Evolutionary conservation across 306 rosid species (phyloP).

Genomic region (Cucurbita argyrosperma): DNA sequence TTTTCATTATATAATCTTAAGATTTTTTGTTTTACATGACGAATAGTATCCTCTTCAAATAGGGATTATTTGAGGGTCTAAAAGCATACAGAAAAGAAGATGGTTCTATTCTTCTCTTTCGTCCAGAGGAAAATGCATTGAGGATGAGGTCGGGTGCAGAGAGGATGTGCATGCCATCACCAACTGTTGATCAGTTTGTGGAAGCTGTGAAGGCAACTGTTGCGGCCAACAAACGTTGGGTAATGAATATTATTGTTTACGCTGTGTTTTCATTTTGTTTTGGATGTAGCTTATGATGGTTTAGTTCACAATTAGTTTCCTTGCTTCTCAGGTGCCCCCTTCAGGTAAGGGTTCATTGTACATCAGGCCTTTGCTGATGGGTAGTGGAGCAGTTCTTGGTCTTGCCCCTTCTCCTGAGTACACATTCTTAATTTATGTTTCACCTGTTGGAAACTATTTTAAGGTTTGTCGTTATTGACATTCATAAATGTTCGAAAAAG

Average conservation of each 20-base stretch:
- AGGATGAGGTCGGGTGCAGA: slow-evolving; percentile 82
- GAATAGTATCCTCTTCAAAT: slow-evolving; percentile 3
- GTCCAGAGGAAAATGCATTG: slow-evolving; percentile 80
- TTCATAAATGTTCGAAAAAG: not conserved
- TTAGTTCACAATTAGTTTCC: not conserved
- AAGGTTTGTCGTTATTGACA: slow-evolving; percentile 36
- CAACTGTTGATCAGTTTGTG: slow-evolving; percentile 68
- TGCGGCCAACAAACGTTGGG: slow-evolving; percentile 90
- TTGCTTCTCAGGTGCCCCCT: slow-evolving; percentile 73
- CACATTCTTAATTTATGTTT: slow-evolving; percentile 81
- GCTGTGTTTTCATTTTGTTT: not conserved
- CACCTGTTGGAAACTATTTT: slow-evolving; percentile 96
- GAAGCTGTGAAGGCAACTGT: slow-evolving; percentile 83
- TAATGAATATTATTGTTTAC: slow-evolving; percentile 9
- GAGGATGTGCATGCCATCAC: slow-evolving; percentile 97
- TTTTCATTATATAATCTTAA: not conserved
- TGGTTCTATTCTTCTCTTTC: slow-evolving; percentile 68
- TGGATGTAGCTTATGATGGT: not conserved
- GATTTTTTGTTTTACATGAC: slow-evolving; percentile 1
- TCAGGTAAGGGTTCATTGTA: slow-evolving; percentile 82
- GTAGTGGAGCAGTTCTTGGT: slow-evolving; percentile 95
- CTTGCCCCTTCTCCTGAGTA: slow-evolving; percentile 96
- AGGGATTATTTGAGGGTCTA: slow-evolving; percentile 96
- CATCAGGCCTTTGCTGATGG: slow-evolving; percentile 91
- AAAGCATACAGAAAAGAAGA: slow-evolving; percentile 76